Percentiles rank a stretch among this genome's conserved stretches.
Evolutionary conservation across 164 flowering plant species (phyloP).

Genomic region (Vitis labrusca): DNA sequence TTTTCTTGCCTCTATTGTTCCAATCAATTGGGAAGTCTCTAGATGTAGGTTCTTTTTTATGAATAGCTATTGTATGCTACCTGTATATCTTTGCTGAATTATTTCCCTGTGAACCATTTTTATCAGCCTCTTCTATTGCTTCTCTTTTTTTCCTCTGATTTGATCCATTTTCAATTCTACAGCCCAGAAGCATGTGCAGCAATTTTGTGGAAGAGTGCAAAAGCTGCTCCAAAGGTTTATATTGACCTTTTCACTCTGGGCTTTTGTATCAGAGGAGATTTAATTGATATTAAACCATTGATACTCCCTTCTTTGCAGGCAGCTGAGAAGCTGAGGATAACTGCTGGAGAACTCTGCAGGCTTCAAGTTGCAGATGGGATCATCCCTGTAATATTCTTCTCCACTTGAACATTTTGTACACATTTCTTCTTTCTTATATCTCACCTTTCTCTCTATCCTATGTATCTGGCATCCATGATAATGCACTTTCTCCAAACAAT

Average conservation of each 20-base stretch:
- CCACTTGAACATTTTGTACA: not conserved
- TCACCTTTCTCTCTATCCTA: not conserved
- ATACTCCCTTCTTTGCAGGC: conserved; percentile 58
- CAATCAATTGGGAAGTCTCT: too few species aligned
- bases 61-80: too few species aligned
- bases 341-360: conserved; percentile 71
- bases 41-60: too few species aligned
- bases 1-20: too few species aligned
- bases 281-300: not conserved
- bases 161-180: conserved; percentile 6
- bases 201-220: conserved; percentile 85
- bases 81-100: too few species aligned
- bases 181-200: conserved; percentile 99
- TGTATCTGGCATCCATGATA: not conserved
- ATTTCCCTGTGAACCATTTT: too few species aligned
- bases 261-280: conserved; percentile 1
- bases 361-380: conserved; percentile 80
- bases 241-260: not conserved
- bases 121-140: not conserved
- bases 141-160: not conserved
- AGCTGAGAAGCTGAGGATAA: conserved; percentile 85
- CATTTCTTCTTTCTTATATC: not conserved
- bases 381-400: conserved; percentile 71
- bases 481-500: not conserved
- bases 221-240: conserved; percentile 88